phyloP scores from a whole-genome alignment of 345 rosid genomes.

The Moringa oleifera region DNA sequence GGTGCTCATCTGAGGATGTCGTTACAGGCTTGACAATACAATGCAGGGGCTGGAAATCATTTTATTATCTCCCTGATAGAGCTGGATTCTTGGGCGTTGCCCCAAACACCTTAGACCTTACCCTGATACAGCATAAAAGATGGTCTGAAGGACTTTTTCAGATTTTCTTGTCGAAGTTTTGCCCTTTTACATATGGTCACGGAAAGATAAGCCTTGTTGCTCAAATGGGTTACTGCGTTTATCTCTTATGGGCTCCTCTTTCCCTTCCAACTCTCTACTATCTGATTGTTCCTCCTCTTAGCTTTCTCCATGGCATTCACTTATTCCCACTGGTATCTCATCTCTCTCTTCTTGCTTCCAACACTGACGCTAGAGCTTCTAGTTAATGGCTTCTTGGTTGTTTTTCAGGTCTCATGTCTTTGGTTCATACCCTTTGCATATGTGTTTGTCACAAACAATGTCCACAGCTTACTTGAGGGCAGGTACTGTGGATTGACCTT shows the following conservation, averaged over 20 bases:
- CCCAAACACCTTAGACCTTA: conserved; percentile 20
- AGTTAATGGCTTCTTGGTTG: too few species aligned
- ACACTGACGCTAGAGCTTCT: background rate
- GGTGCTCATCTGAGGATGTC: conserved; percentile 30
- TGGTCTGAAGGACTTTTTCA: conserved; percentile 44
- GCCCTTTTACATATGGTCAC: conserved; percentile 23
- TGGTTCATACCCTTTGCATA: conserved; percentile 36
- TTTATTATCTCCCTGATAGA: conserved; percentile 21
- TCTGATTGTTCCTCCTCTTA: conserved; percentile 25
- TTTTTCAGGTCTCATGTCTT: conserved; percentile 16
- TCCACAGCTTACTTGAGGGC: conserved; percentile 20
- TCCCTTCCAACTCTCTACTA: conserved; percentile 19
- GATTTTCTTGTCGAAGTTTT: conserved; percentile 32
- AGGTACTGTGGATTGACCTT: conserved; percentile 19
- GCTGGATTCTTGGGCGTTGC: conserved; percentile 33
- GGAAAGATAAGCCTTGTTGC: too few species aligned
- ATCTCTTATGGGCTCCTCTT: conserved; percentile 31
- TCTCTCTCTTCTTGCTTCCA: background rate
- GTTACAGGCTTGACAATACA: conserved; percentile 21
- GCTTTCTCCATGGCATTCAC: conserved; percentile 27
- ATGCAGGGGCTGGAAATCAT: conserved; percentile 12
- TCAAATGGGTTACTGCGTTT: conserved; percentile 26
- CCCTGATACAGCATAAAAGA: conserved; percentile 30
- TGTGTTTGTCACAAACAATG: conserved; percentile 18
- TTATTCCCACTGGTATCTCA: conserved; percentile 36